phyloP scores from a whole-genome alignment of 306 rosid species.

The Glycine tomentella region DNA sequence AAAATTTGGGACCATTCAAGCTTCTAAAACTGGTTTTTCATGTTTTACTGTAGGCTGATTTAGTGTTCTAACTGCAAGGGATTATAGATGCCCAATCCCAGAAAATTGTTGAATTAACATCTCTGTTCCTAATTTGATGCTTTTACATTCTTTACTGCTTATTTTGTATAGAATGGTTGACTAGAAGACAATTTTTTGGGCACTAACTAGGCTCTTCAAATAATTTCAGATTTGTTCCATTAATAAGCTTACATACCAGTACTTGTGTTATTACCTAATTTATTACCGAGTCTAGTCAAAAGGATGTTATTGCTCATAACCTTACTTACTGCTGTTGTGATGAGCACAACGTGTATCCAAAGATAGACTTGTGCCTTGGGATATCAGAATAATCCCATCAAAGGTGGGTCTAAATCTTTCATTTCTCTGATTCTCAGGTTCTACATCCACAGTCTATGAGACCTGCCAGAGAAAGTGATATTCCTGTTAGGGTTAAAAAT shows the following conservation, averaged over 20 bases:
- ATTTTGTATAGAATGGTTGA: conserved; percentile 8
- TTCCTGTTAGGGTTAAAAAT: conserved; percentile 97
- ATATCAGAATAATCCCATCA: conserved; percentile 25
- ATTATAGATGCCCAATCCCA: not conserved
- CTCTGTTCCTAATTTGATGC: conserved; percentile 15
- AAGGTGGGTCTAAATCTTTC: not conserved
- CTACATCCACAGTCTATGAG: conserved; percentile 99
- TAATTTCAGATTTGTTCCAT: conserved; percentile 31
- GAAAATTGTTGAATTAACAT: not conserved
- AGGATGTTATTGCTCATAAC: conserved; percentile 24
- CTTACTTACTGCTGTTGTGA: not conserved
- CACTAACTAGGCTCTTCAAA: conserved; percentile 19
- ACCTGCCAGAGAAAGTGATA: conserved; percentile 97
- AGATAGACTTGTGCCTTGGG: conserved; percentile 8
- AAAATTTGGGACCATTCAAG: not conserved
- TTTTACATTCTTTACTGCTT: conserved; percentile 2
- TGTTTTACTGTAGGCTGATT: conserved; percentile 2
- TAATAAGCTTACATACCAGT: not conserved
- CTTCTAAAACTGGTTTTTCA: not conserved
- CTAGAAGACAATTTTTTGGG: not conserved
- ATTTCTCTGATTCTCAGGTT: conserved; percentile 66
- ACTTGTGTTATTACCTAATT: not conserved
- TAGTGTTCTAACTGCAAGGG: conserved; percentile 7
- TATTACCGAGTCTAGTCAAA: conserved; percentile 14
- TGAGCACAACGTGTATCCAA: not conserved